Base-by-base conservation (phyloP, 176 grass and related monocot genomes). In the Guadua angustifolia region DNA sequence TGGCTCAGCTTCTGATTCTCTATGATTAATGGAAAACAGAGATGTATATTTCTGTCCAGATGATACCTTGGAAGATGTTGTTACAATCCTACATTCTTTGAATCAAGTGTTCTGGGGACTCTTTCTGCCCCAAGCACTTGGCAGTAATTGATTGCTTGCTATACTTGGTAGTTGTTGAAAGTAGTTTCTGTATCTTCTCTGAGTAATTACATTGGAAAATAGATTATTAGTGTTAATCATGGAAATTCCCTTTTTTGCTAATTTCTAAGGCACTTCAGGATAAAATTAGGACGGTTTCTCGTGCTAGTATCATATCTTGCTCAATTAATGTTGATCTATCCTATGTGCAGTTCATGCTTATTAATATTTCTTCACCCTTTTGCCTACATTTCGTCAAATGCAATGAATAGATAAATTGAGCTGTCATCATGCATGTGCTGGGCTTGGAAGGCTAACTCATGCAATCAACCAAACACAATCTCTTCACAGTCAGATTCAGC, bases 1-100 rank as follows among this genome's bases (percentile, higher is more conserved):
- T 80, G 93, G 89, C 42, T 95, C 90, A 56, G 90, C 93, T 38
- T 83, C 79, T 71, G 82, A 88, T 90, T 88, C 93, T 67, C 56
- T 92, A 53, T 95, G 84, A 94, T 32, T 42, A 71, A 83, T 69
- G 25, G 25, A 61, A 71, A 72, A 43, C 72, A 69, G 62, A 73
- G 59, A 79, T 83, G 86, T 87, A 84, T 78, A 85, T 43, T 43
- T 43, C 40, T 43, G 5, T 43, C 40, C 10, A 0, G 46, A 47
- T 1, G 12, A 47, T 47, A 47, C 46, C 46, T 47, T 47, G 12
- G 46, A 47, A 13, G 12, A 47, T 47, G 46, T 47, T 13, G 46
- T 47, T 47, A 47, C 46, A 7, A 47, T 13, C 46, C 46, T 47
- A 47, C 12, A 47, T 13, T 47, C 46, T 47, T 47, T 47, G 46